Evolutionary conservation across 2,329 filamentous ascomycete genomes (phyloP).

Genomic region (Aspergillus clavatus): DNA sequence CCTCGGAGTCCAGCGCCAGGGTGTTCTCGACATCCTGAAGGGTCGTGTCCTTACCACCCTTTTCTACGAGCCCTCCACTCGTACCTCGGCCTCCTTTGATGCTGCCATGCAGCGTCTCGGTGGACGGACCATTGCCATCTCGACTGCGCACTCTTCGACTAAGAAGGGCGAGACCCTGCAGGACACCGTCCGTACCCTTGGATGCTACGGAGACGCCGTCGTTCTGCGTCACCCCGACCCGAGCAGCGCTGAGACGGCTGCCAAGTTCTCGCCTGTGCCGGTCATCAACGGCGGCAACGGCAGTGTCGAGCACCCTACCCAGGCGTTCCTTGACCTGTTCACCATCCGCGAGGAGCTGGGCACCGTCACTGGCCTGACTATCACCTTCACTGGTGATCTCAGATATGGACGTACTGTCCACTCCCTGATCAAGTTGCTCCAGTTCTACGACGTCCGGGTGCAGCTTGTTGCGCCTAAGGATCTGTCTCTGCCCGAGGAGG

Average conservation of each 20-base stretch:
- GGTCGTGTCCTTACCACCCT: constrained; percentile 83
- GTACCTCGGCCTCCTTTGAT: constrained; percentile 93
- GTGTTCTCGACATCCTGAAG: constrained; percentile 79
- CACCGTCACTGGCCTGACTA: constrained; percentile 89
- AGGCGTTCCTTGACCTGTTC: constrained; percentile 96
- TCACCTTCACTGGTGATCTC: constrained; percentile 93
- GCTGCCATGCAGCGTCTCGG: constrained; percentile 97
- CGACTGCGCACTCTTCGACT: constrained; percentile 79
- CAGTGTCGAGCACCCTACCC: constrained; percentile 91
- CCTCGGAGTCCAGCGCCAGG: constrained; percentile 85
- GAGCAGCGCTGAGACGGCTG: constrained; percentile 71
- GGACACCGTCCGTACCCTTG: constrained; percentile 88
- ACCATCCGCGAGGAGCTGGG: constrained; percentile 97
- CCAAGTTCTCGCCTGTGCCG: constrained; percentile 82
- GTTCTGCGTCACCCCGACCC: constrained; percentile 92
- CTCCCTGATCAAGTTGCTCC: constrained; percentile 87
- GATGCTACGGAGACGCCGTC: constrained; percentile 89
- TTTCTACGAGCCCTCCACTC: constrained; percentile 96
- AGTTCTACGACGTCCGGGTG: constrained; percentile 90
- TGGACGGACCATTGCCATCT: constrained; percentile 75
- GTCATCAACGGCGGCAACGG: constrained; percentile 98
- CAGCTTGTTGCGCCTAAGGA: constrained; percentile 83
- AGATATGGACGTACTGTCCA: constrained; percentile 92
- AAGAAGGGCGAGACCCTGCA: constrained; percentile 92
- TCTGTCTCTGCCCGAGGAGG: constrained; percentile 69